These are phyloP conservation scores for Debaryomyces singareniensis DNA, from an alignment of 1,139 yeast genomes.

Conservation along the genomic window DNA sequence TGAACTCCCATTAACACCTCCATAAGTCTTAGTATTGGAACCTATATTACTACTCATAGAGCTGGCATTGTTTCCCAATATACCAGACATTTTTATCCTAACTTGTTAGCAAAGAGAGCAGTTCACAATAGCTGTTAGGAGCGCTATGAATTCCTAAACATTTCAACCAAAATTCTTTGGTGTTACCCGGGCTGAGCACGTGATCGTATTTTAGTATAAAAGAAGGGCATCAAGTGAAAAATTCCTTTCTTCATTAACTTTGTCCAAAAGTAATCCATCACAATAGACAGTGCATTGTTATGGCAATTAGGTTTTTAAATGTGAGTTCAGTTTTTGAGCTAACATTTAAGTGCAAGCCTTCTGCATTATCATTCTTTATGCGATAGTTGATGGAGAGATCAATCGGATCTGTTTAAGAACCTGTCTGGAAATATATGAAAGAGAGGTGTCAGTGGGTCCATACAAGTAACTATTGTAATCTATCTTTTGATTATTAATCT, in stretches of 20 bases:
- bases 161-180: no score
- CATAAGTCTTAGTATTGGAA: no score
- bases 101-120: no score
- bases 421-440: conserved; percentile 46
- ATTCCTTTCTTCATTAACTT: conserved; percentile 27
- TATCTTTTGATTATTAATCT: neutral
- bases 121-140: no score
- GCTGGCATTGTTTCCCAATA: no score
- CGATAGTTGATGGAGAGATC: conserved; percentile 47
- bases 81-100: no score
- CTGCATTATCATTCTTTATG: conserved; percentile 22
- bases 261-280: conserved; percentile 52
- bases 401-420: conserved; percentile 41
- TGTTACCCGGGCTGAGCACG: no score
- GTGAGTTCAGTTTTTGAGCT: conserved; percentile 15
- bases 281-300: conserved; percentile 44
- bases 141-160: no score
- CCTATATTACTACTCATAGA: no score
- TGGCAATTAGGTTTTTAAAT: conserved; percentile 15
- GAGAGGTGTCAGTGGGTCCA: conserved; percentile 53
- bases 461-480: conserved; percentile 15
- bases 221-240: neutral
- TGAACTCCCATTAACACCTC: neutral
- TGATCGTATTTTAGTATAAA: no score
- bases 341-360: conserved; percentile 2